Evolutionary conservation across 2,329 filamentous ascomycete species (phyloP).

Genomic region (Paracamarosporium sp.): DNA sequence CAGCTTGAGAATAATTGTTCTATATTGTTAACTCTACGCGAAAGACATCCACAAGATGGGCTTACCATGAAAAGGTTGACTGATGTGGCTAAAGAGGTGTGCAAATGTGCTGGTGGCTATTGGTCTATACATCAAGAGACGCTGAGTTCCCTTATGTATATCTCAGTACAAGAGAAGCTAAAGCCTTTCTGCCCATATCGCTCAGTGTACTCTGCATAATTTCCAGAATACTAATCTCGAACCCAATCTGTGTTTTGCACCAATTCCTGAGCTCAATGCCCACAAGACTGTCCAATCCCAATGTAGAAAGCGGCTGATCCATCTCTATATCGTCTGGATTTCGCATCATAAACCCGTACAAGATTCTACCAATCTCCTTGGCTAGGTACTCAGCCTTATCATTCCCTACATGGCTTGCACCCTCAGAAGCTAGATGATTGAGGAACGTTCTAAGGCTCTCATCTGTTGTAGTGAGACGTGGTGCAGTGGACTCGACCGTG

Average conservation of each 20-base stretch:
- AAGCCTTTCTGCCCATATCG: no score
- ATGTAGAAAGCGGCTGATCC: background rate
- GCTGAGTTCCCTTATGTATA: no score
- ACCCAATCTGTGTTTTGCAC: background rate
- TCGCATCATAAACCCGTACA: background rate
- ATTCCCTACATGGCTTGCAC: background rate
- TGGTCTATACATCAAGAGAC: no score
- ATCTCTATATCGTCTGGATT: background rate
- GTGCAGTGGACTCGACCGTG: background rate
- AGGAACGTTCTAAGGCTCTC: background rate
- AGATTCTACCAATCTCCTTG: background rate
- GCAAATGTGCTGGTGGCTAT: no score
- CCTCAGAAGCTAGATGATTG: background rate
- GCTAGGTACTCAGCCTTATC: background rate
- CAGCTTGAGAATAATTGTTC: no score
- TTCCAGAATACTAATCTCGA: background rate
- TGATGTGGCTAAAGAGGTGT: no score
- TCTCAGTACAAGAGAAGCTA: no score
- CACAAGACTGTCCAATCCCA: background rate
- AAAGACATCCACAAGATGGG: no score
- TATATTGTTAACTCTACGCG: no score
- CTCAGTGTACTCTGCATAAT: no score
- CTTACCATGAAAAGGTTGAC: no score
- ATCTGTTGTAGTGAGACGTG: background rate
- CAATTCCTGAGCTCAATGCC: background rate